A percentile compares a stretch with the other conserved stretches of the same genome.
These are phyloP conservation scores for Rhodotorula sp. DNA, from an alignment of 1,284 basidiomycete species.

Conservation along the genomic window DNA sequence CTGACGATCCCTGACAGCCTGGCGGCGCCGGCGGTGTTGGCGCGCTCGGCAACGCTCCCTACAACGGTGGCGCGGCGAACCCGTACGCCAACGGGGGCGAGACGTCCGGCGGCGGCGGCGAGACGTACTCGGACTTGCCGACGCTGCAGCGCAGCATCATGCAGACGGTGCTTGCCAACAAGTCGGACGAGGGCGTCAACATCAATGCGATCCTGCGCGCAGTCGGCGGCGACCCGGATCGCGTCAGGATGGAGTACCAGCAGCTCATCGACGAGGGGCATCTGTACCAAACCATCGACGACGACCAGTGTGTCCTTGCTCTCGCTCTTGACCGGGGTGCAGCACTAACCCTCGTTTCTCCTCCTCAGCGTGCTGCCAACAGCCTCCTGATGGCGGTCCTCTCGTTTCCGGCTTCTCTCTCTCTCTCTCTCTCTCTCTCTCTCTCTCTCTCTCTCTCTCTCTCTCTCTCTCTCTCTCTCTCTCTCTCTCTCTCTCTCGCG, in stretches of 20 bases:
- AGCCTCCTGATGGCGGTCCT: not conserved
- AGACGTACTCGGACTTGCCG: conserved; percentile 61
- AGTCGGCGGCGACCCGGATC: conserved; percentile 52
- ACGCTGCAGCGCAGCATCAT: conserved; percentile 67
- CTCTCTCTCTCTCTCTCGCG: not conserved
- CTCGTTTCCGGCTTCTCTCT: not conserved
- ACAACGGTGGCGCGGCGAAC: conserved; percentile 20
- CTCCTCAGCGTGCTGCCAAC: conserved; percentile 24
- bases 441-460: not conserved
- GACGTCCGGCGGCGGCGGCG: conserved; percentile 17
- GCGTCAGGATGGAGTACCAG: conserved; percentile 64
- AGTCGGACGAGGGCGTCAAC: conserved; percentile 40
- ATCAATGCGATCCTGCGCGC: conserved; percentile 34
- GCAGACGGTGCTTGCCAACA: conserved; percentile 28
- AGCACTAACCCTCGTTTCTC: not conserved
- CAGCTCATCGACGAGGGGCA: conserved; percentile 67
- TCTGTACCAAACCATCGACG: conserved; percentile 61
- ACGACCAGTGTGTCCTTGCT: conserved; percentile 39
- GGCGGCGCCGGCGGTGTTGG: conserved; percentile 36
- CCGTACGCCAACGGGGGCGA: conserved; percentile 24
- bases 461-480: not conserved
- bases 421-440: not conserved
- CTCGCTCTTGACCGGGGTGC: no score
- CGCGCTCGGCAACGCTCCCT: conserved; percentile 17
- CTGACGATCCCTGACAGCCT: conserved; percentile 16